These are phyloP conservation scores for Haplographium delicatum DNA, from an alignment of 495 filamentous ascomycete species.

Conservation along the genomic window DNA sequence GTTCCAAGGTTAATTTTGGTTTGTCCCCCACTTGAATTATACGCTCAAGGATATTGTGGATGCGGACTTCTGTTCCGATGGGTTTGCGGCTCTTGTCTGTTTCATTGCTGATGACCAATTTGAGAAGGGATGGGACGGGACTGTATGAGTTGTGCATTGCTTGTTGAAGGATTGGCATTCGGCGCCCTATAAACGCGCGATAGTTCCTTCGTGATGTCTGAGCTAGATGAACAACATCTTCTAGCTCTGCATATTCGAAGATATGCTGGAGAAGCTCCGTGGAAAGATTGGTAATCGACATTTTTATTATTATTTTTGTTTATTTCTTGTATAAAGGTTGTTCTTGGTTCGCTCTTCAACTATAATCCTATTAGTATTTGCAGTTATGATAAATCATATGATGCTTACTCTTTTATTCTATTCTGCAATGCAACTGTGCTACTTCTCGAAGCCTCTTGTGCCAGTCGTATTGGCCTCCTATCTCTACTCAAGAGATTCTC, in stretches of 20 bases:
- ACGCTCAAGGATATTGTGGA: conserved; percentile 20
- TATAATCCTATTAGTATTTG: not conserved
- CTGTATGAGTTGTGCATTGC: conserved; percentile 54
- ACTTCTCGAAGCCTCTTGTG: conserved; percentile 17
- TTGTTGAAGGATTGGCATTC: conserved; percentile 45
- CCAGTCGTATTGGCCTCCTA: conserved; percentile 22
- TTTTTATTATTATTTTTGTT: conserved; percentile 10
- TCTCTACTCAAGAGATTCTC: conserved; percentile 3
- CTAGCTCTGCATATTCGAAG: conserved; percentile 47
- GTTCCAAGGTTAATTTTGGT: conserved; percentile 42
- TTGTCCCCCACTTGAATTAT: conserved; percentile 24
- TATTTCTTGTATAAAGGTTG: not conserved
- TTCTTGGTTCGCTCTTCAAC: conserved; percentile 3
- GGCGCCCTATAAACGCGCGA: conserved; percentile 45
- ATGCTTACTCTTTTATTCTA: conserved; percentile 18
- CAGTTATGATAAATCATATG: not conserved
- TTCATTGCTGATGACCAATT: conserved; percentile 43
- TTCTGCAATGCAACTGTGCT: no score
- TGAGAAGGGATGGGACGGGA: conserved; percentile 54
- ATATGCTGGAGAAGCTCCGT: conserved; percentile 60
- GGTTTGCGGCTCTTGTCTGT: conserved; percentile 20
- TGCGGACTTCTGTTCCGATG: conserved; percentile 24
- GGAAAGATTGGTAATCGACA: conserved; percentile 43
- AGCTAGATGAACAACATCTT: conserved; percentile 49
- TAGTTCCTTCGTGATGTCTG: conserved; percentile 50